Evolutionary conservation across 2,329 filamentous ascomycete species (phyloP).

Genomic region (Apiospora pterosperma): DNA sequence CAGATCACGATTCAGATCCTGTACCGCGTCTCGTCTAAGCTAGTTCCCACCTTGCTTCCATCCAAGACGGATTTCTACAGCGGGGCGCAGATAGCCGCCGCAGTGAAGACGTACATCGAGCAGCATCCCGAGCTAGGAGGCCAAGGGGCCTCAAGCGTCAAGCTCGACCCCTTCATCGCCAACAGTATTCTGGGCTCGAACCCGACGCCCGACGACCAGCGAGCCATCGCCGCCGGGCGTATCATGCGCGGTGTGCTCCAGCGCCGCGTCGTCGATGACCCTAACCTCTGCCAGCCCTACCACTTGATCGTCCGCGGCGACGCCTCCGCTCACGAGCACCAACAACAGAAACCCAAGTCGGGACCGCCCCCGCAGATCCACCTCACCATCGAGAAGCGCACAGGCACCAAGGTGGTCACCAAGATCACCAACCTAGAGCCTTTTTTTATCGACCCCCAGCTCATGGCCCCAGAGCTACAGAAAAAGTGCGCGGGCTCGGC

Average conservation of each 20-base stretch:
- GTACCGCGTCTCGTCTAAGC: conserved; percentile 15
- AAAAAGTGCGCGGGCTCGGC: conserved; percentile 68
- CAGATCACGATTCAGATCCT: conserved; percentile 18
- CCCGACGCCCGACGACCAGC: conserved; percentile 34
- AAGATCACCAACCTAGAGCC: conserved; percentile 59
- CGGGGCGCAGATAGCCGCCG: conserved; percentile 53
- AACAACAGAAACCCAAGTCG: conserved; percentile 51
- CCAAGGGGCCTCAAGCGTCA: conserved; percentile 59
- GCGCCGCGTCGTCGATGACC: conserved; percentile 9
- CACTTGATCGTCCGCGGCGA: conserved; percentile 5
- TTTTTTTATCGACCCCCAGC: conserved; percentile 56
- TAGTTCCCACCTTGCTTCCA: conserved; percentile 41
- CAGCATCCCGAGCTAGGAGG: conserved; percentile 51
- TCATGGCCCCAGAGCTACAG: conserved; percentile 62
- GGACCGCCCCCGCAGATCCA: conserved; percentile 58
- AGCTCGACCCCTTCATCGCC: conserved; percentile 59
- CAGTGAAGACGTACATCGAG: conserved; percentile 56
- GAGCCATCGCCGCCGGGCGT: conserved; percentile 43
- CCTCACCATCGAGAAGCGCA: conserved; percentile 60
- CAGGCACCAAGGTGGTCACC: conserved; percentile 63
- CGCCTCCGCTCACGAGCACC: background rate
- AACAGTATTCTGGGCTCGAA: conserved; percentile 55
- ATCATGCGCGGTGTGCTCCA: conserved; percentile 8
- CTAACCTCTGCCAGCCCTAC: conserved; percentile 5
- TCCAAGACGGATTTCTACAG: conserved; percentile 48